Evolutionary conservation across 163 green algal species (phyloP), one percentile per base, ranked within the genome.

Genomic region (Scenedesmus sp.): DNA sequence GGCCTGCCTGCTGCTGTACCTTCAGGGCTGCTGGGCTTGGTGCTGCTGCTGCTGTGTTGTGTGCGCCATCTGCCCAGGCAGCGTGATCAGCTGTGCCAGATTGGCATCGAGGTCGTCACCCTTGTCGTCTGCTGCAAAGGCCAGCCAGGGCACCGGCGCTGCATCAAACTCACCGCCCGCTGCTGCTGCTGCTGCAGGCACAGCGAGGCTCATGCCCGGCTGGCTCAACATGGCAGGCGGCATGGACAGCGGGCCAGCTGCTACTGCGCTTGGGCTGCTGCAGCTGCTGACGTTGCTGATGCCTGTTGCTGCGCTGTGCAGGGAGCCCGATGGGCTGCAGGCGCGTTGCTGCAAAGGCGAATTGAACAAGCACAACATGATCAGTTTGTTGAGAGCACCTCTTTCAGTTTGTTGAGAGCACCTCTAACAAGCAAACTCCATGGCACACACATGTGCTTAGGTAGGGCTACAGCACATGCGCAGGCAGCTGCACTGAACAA

Each of bases 111-210:
- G 15, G 12, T 89, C 68, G 51, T 89, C 85, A 51, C 22, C 44
- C 15, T 40, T 24, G 44, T 89, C 85, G 15, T 82, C 85, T 49
- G 65, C 85, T 89, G 85, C 85, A 59, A 89, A 89, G 1, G 85
- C 16, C 85, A 83, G 65, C 68, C 65, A 89, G 16, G 85, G 85
- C 0, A 89, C 43, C 26, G 85, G 68, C 1, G 46, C 82, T 26
- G 53, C n/a, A 37, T 87, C 81, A 59, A 51, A 59, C 0, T 53
- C n/a, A 37, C n/a, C 18, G n/a, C 2, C 56, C 9, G 56, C 56
- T 4, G 46, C 43, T 90, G 46, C 35, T 42, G 72, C 49, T 61
- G 85, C 70, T 85, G 83, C 6, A 7, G 9, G 40, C 6, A 33
- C 20, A 40, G n/a, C 49, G 26, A 33, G 43, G 26, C 9, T 3